Evolutionary conservation across 164 flowering plant species (phyloP).

Genomic region (Euptelea pleiosperma): DNA sequence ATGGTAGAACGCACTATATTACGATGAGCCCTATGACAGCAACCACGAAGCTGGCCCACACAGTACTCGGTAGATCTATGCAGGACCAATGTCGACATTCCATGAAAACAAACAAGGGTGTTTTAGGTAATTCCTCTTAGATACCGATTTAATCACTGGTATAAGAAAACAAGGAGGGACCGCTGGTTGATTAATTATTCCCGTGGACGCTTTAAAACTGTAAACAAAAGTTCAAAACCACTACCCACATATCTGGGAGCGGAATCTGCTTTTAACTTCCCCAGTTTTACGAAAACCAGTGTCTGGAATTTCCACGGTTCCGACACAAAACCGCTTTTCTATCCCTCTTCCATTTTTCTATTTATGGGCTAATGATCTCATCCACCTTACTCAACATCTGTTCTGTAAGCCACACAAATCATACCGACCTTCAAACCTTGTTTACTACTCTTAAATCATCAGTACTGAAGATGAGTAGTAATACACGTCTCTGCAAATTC

Average conservation of each 20-base stretch:
- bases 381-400: too few relatives aligned
- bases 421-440: not conserved
- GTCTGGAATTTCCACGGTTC: not conserved
- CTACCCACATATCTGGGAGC: not conserved
- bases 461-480: not conserved
- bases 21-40: too few relatives aligned
- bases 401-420: too few relatives aligned
- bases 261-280: not conserved
- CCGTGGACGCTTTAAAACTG: not conserved
- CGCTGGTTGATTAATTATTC: not conserved
- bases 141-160: not conserved
- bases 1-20: too few relatives aligned
- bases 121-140: too few relatives aligned
- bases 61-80: too few relatives aligned
- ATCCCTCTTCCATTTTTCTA: not conserved
- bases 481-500: conserved; percentile 1
- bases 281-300: not conserved
- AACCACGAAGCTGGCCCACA: too few relatives aligned
- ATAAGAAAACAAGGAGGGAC: not conserved
- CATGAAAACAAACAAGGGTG: too few relatives aligned
- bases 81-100: too few relatives aligned
- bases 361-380: too few relatives aligned
- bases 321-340: not conserved
- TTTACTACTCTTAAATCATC: not conserved
- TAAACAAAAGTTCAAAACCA: too few relatives aligned